Evolutionary conservation across 768 basidiomycete species (phyloP), one percentile per base, ranked within the genome.

Genomic region (Fibroporia radiculosa): DNA sequence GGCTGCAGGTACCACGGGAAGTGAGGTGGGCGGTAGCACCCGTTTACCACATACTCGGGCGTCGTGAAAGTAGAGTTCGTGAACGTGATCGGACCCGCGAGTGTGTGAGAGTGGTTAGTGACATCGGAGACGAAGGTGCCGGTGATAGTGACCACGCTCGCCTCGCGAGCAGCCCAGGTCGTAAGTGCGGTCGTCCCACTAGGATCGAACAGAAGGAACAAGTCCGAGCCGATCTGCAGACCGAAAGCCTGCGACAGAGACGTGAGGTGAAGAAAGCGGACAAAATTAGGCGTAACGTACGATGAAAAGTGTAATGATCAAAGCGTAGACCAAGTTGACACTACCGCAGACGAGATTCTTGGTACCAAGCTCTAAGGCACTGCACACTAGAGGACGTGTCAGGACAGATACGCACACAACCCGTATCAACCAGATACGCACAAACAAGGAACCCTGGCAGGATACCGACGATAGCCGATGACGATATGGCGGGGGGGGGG

Each of bases 401-500:
- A 4, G 40, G 13, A 11, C 26, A 31, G 12, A n/a, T n/a, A n/a
- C n/a, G n/a, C n/a, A n/a, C n/a, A n/a, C 47, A 54, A 45, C 53
- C 33, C 46, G 41, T 28, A 20, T 25, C 39, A 27, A 8, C 26
- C 27, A 33, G 31, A 35, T 10, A 66, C 82, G 47, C 59, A 87
- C 87, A 61, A 48, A 90, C 86, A 40, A 89, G 72, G 63, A 84
- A 93, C 1, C 88, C 91, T n/a, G 91, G 91, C 35, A 93, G 73
- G 48, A 95, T 91, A 28, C 87, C 80, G 25, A 93, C 86, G 44
- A 93, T 87, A 20, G 81, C 82, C 40, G 89, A 74, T 6, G 88
- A 91, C 1, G 92, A 92, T 47, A 95, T 84, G 3, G 93, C 86
- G 2, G 88, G 84, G 59, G n/a, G n/a, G n/a, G n/a, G n/a, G n/a